Evolutionary conservation across 2,329 filamentous ascomycete genomes (phyloP).

Genomic region (Colletotrichum viniferum): DNA sequence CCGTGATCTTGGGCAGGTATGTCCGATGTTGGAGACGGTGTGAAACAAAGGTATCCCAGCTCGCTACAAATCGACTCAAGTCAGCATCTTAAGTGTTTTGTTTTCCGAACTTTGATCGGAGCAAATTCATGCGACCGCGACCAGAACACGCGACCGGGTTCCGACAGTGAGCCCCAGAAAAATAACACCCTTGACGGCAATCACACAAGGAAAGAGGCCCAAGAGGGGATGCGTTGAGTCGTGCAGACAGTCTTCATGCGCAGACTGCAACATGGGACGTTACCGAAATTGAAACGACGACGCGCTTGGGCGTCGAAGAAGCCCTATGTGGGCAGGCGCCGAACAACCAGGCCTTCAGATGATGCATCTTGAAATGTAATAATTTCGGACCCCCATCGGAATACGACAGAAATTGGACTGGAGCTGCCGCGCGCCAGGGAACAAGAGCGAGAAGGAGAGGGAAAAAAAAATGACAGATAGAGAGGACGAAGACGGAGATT

Average conservation of each 20-base stretch:
- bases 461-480: background rate
- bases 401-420: background rate
- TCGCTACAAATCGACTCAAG: constrained; percentile 19
- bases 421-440: background rate
- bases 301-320: constrained; percentile 16
- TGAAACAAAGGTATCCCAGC: constrained; percentile 22
- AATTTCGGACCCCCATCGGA: constrained; percentile 17
- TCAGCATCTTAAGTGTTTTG: constrained; percentile 23
- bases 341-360: constrained; percentile 18
- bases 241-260: constrained; percentile 19
- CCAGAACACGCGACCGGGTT: constrained; percentile 19
- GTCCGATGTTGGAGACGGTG: constrained; percentile 15
- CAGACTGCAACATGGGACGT: constrained; percentile 23
- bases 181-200: constrained; percentile 7
- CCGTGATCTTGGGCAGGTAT: constrained; percentile 13
- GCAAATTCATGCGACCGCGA: constrained; percentile 20
- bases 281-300: constrained; percentile 22
- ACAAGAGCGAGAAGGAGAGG: background rate
- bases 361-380: constrained; percentile 20
- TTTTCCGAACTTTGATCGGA: constrained; percentile 22
- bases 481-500: background rate
- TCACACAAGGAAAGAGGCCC: constrained; percentile 13
- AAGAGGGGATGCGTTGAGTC: constrained; percentile 15
- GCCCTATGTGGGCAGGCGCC: constrained; percentile 13
- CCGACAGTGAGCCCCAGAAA: constrained; percentile 10